Evolutionary conservation across 2,329 filamentous ascomycete species (phyloP).

Genomic region (Penicillium sp.): DNA sequence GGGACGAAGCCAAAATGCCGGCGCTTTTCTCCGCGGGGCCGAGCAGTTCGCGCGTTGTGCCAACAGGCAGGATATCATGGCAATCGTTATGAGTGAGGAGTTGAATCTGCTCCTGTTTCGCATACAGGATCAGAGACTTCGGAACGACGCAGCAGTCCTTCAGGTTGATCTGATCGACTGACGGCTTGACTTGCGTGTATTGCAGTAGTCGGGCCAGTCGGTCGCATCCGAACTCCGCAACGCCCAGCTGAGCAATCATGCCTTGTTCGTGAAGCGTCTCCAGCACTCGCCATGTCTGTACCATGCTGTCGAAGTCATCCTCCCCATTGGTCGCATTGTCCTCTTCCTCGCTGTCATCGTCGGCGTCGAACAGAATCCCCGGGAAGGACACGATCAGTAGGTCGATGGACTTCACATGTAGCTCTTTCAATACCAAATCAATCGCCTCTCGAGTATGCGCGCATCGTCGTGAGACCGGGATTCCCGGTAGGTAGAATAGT

Average conservation of each 20-base stretch:
- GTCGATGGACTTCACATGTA: constrained; percentile 75
- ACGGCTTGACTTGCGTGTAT: constrained; percentile 69
- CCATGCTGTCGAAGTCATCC: constrained; percentile 61
- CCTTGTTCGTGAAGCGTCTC: constrained; percentile 73
- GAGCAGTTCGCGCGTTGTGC: constrained; percentile 81
- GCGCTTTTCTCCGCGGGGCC: constrained; percentile 71
- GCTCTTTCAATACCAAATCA: constrained; percentile 74
- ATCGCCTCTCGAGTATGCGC: constrained; percentile 77
- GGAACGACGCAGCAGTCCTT: constrained; percentile 95
- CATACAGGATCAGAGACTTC: constrained; percentile 78
- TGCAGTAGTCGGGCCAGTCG: constrained; percentile 77
- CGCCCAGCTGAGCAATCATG: constrained; percentile 72
- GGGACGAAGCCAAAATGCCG: constrained; percentile 69
- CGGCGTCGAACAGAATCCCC: constrained; percentile 88
- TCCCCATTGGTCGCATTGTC: constrained; percentile 56
- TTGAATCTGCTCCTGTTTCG: constrained; percentile 81
- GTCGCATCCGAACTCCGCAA: constrained; percentile 88
- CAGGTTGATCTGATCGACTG: constrained; percentile 94
- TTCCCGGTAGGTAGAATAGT: constrained; percentile 82
- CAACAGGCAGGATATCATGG: constrained; percentile 83
- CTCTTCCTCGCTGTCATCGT: constrained; percentile 74
- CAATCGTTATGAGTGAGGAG: constrained; percentile 92
- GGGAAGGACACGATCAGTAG: constrained; percentile 92
- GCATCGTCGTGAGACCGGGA: constrained; percentile 64
- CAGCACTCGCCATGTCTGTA: constrained; percentile 68